These are phyloP conservation scores for Apiospora marii DNA, from an alignment of 2,329 filamentous ascomycete species.

Conservation along the genomic window DNA sequence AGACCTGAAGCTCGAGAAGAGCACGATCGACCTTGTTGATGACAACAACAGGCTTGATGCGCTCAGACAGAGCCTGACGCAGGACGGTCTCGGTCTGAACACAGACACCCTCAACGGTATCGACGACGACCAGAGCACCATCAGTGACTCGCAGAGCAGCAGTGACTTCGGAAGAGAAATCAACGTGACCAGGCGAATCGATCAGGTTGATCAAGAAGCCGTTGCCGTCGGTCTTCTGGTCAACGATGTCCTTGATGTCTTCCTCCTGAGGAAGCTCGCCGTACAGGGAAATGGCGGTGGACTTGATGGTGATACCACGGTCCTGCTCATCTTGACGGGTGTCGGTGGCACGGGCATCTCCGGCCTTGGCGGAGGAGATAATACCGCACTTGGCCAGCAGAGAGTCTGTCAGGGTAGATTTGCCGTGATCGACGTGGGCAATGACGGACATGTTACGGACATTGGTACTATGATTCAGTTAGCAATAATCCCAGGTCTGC, in stretches of 20 bases:
- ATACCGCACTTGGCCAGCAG: constrained; percentile 99
- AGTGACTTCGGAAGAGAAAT: constrained; percentile 99
- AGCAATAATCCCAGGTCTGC: neutral
- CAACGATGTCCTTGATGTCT: constrained; percentile 93
- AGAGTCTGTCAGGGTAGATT: constrained; percentile 99
- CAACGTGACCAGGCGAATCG: constrained; percentile 99
- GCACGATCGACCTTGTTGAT: constrained; percentile 99
- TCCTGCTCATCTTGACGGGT: constrained; percentile 98
- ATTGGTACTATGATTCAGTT: neutral
- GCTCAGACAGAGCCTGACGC: constrained; percentile 98
- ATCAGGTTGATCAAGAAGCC: constrained; percentile 99
- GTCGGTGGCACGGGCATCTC: constrained; percentile 95
- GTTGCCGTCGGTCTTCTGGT: constrained; percentile 86
- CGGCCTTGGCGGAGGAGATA: constrained; percentile 96
- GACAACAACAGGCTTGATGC: constrained; percentile 99
- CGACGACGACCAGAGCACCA: constrained; percentile 98
- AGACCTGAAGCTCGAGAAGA: constrained; percentile 97
- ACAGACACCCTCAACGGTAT: constrained; percentile 99
- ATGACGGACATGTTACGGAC: constrained; percentile 25
- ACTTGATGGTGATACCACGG: constrained; percentile 99
- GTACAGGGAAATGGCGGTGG: constrained; percentile 98
- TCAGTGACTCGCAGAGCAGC: constrained; percentile 99
- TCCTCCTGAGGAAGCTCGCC: constrained; percentile 81
- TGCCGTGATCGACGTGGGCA: constrained; percentile 99
- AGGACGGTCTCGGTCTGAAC: constrained; percentile 99